Percentiles rank a stretch among this genome's conserved stretches.
phyloP scores from a whole-genome alignment of 2,329 filamentous ascomycete species.

The Phoma herbarum region DNA sequence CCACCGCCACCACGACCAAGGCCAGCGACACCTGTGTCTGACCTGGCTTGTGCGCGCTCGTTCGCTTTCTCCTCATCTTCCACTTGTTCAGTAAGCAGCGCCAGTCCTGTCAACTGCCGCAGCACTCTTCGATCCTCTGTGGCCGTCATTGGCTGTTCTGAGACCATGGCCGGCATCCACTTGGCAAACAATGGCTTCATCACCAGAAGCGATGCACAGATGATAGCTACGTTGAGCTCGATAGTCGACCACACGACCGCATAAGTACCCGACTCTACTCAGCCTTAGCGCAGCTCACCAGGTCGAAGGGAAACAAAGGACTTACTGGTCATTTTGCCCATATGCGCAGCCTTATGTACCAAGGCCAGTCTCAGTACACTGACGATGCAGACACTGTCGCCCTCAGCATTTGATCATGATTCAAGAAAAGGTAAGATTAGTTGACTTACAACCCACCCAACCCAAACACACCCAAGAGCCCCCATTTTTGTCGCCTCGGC shows the following conservation, averaged over 20 bases:
- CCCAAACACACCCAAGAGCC: slow-evolving; percentile 46
- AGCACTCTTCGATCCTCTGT: slow-evolving; percentile 25
- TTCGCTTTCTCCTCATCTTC: background rate
- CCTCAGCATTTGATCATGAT: background rate
- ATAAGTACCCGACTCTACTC: slow-evolving; percentile 52
- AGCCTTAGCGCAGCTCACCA: too few relatives aligned
- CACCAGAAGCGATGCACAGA: slow-evolving; percentile 55
- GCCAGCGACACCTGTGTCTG: background rate
- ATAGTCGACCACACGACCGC: slow-evolving; percentile 53
- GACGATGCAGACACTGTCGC: slow-evolving; percentile 35
- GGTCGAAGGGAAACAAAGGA: too few relatives aligned
- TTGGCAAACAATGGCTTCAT: slow-evolving; percentile 54
- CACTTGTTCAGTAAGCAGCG: background rate
- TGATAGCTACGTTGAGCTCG: slow-evolving; percentile 56
- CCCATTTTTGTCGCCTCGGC: slow-evolving; percentile 44
- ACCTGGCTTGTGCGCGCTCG: background rate
- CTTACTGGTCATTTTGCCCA: slow-evolving; percentile 37
- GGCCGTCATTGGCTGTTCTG: slow-evolving; percentile 27
- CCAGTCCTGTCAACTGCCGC: slow-evolving; percentile 26
- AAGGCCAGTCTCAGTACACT: slow-evolving; percentile 42
- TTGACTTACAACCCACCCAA: slow-evolving; percentile 42
- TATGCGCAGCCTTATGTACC: slow-evolving; percentile 30
- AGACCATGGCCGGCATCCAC: slow-evolving; percentile 45
- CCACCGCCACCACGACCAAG: background rate
- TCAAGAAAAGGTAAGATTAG: background rate